Evolutionary conservation across 148 eudicot species (phyloP), one percentile per base, ranked within the genome.

Genomic region (Pouteria glomerata): DNA sequence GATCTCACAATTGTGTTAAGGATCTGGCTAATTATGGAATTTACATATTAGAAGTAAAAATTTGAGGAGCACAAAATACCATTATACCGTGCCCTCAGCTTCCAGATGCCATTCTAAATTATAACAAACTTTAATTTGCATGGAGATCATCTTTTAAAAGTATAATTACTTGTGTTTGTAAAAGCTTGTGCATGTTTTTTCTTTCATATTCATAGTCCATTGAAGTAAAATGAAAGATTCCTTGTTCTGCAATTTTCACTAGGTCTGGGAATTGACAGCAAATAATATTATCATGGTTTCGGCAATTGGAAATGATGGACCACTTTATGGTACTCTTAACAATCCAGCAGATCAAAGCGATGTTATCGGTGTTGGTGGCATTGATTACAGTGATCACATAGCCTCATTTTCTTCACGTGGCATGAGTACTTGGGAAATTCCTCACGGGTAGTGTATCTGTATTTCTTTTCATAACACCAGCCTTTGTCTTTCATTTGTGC

Each of bases 381-480:
- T 95, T 79, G 99, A 95, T 80, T 91, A 95, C 74, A 91, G 80
- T 75, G 97, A 95, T 78, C 96, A 88, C 79, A 91, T 95, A 78
- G 99, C 99, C 51, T 86, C 99, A 27, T 95, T 95, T 82, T 95
- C 99, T 74, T 95, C 99, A 47, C 99, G 99, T 73, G 99, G 99
- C 83, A 95, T 95, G 99, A 95, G 97, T 80, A 95, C 97, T 39
- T 95, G 99, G 99, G 99, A 95, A 82, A 84, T 95, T 79, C 99
- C 99, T 77, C 99, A 95, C 70, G 99, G 99, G 99, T 95, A 91
- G 64, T 44, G 63, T 44, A 23, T 75, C 57, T 53, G 10, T 24
- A 33, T 73, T 72, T 44, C 7, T 53, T 33, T 66, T 58, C 42
- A 26, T 35, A 33, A 6, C 29, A 73, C 29, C 33, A 4, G 57